Base-by-base conservation (phyloP, 2,329 filamentous ascomycete genomes). In the Nannizziopsis barbatae region DNA sequence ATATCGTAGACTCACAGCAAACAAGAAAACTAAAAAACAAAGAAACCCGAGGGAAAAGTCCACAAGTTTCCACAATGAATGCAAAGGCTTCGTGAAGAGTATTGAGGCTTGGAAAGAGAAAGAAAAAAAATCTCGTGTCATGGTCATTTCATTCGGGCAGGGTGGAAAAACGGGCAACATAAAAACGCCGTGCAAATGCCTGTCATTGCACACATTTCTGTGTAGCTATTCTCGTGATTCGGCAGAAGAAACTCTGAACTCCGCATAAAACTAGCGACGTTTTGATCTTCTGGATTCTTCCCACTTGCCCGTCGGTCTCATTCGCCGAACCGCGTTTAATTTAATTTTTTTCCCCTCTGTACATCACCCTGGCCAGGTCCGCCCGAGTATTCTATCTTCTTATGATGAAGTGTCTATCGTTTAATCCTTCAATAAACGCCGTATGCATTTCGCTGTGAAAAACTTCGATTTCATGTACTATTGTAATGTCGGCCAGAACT, bases 111-210 rank as follows among this genome's bases (percentile, higher is more conserved):
- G 22, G 22, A 27, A 27, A 27, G 7, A 27, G 4, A 27, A 27
- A 27, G 7, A 27, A 27, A 3, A 27, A 27, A 27, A 27, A 27
- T 27, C n/a, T n/a, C n/a, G n/a, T n/a, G n/a, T n/a, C 22, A 27
- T 27, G 22, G 22, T 27, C 22, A 27, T 27, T 7, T 27, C 22
- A 27, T 27, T 27, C 7, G 22, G 22, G 22, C 22, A 27, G 22
- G 7, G 22, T 7, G 22, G n/a, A 27, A 7, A 27, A 43, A 43
- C 37, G 11, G 8, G 7, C 30, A 38, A 18, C 9, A 39, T 31
- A 45, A 18, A 32, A 46, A 46, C 44, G 44, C 44, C 44, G 44
- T 46, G 44, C 44, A 46, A 33, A 46, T 46, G 44, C 44, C n/a
- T 40, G 22, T 40, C 44, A 39, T 46, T 46, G 44, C 44, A 40